Evolutionary conservation across 2,329 filamentous ascomycete genomes (phyloP), one percentile per base, ranked within the genome.

Genomic region (Colletotrichum gigasporum): DNA sequence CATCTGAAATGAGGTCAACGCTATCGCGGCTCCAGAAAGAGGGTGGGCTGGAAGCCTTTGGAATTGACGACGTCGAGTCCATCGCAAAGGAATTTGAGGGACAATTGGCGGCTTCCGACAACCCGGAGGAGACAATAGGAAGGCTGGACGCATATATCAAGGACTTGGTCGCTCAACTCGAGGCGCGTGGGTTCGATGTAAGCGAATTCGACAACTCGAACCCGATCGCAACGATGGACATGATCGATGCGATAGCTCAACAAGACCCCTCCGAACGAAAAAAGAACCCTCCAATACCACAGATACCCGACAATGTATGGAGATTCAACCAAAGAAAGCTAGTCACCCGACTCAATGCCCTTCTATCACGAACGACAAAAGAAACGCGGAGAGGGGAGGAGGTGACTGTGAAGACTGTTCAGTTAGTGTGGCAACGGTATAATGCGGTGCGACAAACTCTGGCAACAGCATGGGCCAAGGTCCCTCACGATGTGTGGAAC

Each of bases 401-500:
- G n/a, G 37, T 60, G 10, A 57, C 70, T 5, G 71, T 71, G 16
- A 78, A 74, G 66, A 77, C 76, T 3, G 74, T 82, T 18, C 73
- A 72, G 24, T 72, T 74, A 1, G 74, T 80, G 4, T 88, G 85
- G 80, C 83, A 80, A 65, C 76, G 76, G 10, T 88, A 88, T 69
- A 79, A 80, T 47, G 74, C 77, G 0, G 81, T 82, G 3, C 77
- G 83, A 10, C 74, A 75, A 12, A 72, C 75, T 6, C 75, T 89
- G 41, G 75, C 80, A 1, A 76, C 76, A 18, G 73, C 78, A 9
- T 84, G 88, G 76, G 74, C 80, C 34, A 80, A 82, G 28, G 82
- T 94, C n/a, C 85, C 90, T 0, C 71, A 80, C 9, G 81, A 85
- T 14, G 82, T 87, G 4, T 91, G 91, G 87, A 77, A 85, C n/a